Conservation (phyloP, 768 basidiomycete species). For the Suillus lakei region DNA sequence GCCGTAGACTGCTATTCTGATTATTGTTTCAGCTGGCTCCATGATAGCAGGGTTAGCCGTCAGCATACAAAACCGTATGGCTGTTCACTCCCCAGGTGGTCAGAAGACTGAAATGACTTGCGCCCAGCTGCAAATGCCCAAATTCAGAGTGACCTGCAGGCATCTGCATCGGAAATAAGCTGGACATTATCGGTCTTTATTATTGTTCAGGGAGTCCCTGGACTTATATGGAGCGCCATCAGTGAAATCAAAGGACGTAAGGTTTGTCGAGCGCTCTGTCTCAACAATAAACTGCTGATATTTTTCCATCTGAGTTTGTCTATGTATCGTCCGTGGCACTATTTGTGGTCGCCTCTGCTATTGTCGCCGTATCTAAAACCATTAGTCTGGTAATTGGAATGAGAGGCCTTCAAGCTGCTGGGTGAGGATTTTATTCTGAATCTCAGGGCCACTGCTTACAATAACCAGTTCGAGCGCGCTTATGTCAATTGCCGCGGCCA, state of each 20-base stretch:
- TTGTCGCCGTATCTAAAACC: constrained; percentile 58
- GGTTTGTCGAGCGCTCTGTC: constrained; percentile 36
- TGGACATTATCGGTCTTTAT: constrained; percentile 75
- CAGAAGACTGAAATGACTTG: not conserved
- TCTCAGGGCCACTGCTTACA: not conserved
- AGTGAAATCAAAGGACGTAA: constrained; percentile 78
- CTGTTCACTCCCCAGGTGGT: not conserved
- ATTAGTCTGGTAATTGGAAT: constrained; percentile 69
- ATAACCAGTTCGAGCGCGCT: constrained; percentile 58
- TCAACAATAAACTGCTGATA: not conserved
- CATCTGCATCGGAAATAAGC: constrained; percentile 66
- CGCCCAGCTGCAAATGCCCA: constrained; percentile 65
- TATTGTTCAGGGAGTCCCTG: constrained; percentile 67
- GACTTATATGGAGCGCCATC: constrained; percentile 65
- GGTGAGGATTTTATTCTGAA: constrained; percentile 40
- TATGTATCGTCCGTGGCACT: constrained; percentile 59
- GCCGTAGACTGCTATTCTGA: constrained; percentile 26
- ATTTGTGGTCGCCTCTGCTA: constrained; percentile 59
- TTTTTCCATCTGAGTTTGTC: constrained; percentile 45
- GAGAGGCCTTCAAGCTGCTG: constrained; percentile 65
- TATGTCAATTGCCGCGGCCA: constrained; percentile 70
- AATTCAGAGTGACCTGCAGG: constrained; percentile 65
- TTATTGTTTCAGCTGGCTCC: constrained; percentile 33
- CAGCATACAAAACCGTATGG: constrained; percentile 34
- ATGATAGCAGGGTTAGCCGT: constrained; percentile 31